Base-by-base conservation (phyloP, 2,329 filamentous ascomycete genomes). In the Beauveria asiatica region DNA sequence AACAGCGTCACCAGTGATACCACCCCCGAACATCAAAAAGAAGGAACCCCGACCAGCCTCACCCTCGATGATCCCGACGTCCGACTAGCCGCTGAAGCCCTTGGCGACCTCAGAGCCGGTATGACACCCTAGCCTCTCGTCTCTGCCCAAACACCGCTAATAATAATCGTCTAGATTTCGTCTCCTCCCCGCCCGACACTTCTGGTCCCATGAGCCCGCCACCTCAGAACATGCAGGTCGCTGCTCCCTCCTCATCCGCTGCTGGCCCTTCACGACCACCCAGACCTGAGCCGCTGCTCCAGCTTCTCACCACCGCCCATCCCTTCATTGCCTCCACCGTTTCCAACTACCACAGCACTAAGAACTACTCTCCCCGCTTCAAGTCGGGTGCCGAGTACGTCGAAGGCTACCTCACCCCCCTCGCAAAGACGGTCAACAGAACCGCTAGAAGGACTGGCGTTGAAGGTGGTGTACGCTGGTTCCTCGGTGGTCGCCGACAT, bases 351-450 rank as follows among this genome's bases (percentile, higher is more conserved):
- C 87, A 88, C 30, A 87, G 83, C 3, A 92, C 90, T 11, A 97
- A 97, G 74, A 90, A 92, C 66, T 95, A 93, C 68, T 95, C 91
- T 1, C 92, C 93, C 0, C 83, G 89, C 2, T 90, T 97, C 70
- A 92, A 90, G 72, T 89, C 89, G n/a, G 85, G 92, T 62, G 93
- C 90, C 53, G 91, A 96, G 71, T 91, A 95, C 67, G 86, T 97
- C 21, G 93, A 97, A 73, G 87, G 90, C 51, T 93, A 90, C 66
- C 84, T 96, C 56, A 90, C 88, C 1, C 92, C 91, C 1, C 85
- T 97, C 57, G 90, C 90, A 57, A 94, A 90, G 69, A 94, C 90
- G 0, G 89, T 96, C 33, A 89, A 90, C 16, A 89, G 85, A 0
- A 89, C 96, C 6, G 88, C 91, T 33, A 84, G 90, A 33, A 86